Conservation (phyloP, 768 basidiomycete genomes). For the Lentinus tigrinus region DNA sequence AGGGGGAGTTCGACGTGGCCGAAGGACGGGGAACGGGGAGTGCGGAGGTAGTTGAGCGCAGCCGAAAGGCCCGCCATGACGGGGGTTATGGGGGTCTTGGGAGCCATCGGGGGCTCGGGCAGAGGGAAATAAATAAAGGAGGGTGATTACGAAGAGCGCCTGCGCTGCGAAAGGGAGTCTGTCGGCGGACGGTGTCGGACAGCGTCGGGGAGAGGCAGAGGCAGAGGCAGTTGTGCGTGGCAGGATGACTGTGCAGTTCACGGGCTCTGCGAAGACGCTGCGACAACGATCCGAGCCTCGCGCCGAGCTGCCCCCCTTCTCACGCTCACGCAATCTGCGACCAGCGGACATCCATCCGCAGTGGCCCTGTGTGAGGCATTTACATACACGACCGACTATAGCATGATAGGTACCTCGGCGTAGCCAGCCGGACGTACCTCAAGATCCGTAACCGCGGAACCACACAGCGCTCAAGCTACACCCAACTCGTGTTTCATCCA, state of each 20-base stretch:
- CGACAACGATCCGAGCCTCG: neutral
- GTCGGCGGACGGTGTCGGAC: neutral
- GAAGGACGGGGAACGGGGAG: slow-evolving; percentile 1
- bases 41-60: slow-evolving; percentile 11
- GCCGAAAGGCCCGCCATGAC: slow-evolving; percentile 16
- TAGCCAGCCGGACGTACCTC: too few relatives aligned
- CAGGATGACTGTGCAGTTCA: neutral
- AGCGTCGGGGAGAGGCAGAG: neutral
- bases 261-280: neutral
- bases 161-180: slow-evolving; percentile 13
- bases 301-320: neutral
- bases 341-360: too few relatives aligned
- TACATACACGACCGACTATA: too few relatives aligned
- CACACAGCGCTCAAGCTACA: too few relatives aligned
- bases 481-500: too few relatives aligned
- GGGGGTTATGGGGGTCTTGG: slow-evolving; percentile 2
- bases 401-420: too few relatives aligned
- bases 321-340: too few relatives aligned
- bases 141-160: slow-evolving; percentile 15
- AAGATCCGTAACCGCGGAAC: too few relatives aligned
- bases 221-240: neutral
- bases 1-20: slow-evolving; percentile 32
- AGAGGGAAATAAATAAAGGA: slow-evolving; percentile 7
- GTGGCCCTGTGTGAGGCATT: too few relatives aligned
- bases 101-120: neutral